Percentiles rank a stretch among this genome's conserved stretches.
phyloP scores from a whole-genome alignment of 2,329 filamentous ascomycete genomes.

The Alternaria tenuissima region DNA sequence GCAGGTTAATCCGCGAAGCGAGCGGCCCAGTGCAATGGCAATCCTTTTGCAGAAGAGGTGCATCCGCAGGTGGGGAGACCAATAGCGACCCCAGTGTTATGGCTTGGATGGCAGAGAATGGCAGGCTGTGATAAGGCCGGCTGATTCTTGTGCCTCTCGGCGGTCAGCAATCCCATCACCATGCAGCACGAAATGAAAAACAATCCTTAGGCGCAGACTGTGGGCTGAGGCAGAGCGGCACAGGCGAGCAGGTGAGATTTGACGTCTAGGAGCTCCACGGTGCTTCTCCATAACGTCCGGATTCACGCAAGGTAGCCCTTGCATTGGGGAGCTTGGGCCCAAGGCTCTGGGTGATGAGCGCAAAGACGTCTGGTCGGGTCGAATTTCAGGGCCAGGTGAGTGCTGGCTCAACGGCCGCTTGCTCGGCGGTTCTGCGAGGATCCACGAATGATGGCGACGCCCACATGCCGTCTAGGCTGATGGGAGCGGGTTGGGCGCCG shows the following conservation, averaged over 20 bases:
- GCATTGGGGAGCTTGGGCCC: constrained; percentile 18
- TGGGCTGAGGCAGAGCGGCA: constrained; percentile 5
- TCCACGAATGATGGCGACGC: constrained; percentile 6
- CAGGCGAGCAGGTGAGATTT: neutral
- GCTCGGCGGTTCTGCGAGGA: constrained; percentile 7
- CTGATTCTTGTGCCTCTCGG: constrained; percentile 28
- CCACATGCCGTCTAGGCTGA: constrained; percentile 1
- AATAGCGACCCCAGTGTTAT: constrained; percentile 22
- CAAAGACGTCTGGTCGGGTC: constrained; percentile 14
- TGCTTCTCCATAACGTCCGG: constrained; percentile 2
- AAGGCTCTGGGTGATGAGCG: constrained; percentile 19
- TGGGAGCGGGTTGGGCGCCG: constrained; percentile 15
- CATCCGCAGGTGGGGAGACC: constrained; percentile 20
- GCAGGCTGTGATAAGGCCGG: constrained; percentile 36
- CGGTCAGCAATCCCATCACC: constrained; percentile 35
- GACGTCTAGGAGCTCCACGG: neutral
- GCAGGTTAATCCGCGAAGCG: constrained; percentile 33
- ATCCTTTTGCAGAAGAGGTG: constrained; percentile 21
- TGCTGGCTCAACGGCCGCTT: constrained; percentile 12
- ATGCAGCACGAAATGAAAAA: constrained; percentile 26
- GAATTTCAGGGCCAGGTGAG: constrained; percentile 4
- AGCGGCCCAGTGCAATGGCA: constrained; percentile 33
- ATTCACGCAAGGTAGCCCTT: constrained; percentile 10
- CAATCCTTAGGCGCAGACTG: neutral
- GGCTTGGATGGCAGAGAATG: constrained; percentile 12